Evolutionary conservation across 306 rosid genomes (phyloP).

Genomic region (Acacia melanoxylon): DNA sequence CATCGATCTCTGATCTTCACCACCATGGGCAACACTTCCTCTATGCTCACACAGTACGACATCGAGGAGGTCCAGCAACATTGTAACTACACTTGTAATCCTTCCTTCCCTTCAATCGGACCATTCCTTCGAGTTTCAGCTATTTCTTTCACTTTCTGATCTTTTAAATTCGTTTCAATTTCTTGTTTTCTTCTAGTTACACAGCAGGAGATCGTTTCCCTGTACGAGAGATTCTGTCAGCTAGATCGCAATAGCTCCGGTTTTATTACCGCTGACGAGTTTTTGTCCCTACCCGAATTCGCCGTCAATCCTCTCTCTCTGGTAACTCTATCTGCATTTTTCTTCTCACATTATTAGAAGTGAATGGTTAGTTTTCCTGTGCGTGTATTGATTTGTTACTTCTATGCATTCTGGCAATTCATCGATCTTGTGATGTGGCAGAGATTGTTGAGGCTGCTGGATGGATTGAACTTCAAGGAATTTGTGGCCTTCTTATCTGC

Average conservation of each 20-base stretch:
- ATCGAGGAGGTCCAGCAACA: constrained; percentile 76
- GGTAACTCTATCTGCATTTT: constrained; percentile 31
- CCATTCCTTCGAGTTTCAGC: not conserved
- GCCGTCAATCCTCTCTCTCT: constrained; percentile 84
- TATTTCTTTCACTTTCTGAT: not conserved
- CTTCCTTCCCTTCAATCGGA: not conserved
- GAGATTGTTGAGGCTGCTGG: constrained; percentile 70
- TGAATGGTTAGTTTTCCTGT: not conserved
- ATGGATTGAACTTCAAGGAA: constrained; percentile 73
- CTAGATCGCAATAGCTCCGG: constrained; percentile 80
- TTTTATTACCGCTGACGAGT: constrained; percentile 73
- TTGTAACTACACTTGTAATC: constrained; percentile 59
- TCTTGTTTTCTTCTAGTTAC: constrained; percentile 38
- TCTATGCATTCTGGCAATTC: constrained; percentile 2
- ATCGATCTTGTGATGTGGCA: constrained; percentile 24
- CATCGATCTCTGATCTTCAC: not conserved
- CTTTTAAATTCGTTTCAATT: not conserved
- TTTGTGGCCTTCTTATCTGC: constrained; percentile 76
- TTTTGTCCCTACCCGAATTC: constrained; percentile 78
- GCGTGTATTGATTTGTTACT: not conserved
- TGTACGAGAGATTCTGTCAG: constrained; percentile 73
- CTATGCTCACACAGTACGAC: constrained; percentile 90
- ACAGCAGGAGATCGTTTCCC: constrained; percentile 82
- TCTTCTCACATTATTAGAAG: not conserved
- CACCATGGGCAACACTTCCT: constrained; percentile 77